Percentiles rank a stretch among this genome's conserved stretches.
Conservation (phyloP, 2,329 filamentous ascomycete species). For the Pestalotiopsis sp. region DNA sequence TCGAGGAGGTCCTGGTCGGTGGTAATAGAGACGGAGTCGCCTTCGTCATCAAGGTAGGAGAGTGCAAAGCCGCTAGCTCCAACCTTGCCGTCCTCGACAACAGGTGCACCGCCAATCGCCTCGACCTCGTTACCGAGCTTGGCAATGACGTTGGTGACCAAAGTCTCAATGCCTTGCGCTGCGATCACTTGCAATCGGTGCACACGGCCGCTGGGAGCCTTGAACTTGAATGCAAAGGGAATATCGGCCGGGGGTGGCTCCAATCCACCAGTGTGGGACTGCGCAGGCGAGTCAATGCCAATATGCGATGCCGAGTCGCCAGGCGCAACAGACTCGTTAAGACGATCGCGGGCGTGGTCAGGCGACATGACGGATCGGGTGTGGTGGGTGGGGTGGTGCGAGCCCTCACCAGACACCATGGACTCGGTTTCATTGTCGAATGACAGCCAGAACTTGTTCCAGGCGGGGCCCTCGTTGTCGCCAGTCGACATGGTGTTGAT, state of each 20-base stretch:
- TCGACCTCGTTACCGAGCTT: conserved; percentile 88
- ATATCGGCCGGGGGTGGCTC: conserved; percentile 68
- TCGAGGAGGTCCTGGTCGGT: conserved; percentile 92
- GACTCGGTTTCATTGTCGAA: conserved; percentile 95
- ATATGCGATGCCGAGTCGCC: conserved; percentile 94
- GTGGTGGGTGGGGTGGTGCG: conserved; percentile 67
- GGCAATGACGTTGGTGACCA: conserved; percentile 75
- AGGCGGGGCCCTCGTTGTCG: conserved; percentile 92
- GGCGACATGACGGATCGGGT: conserved; percentile 82
- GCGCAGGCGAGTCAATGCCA: conserved; percentile 76
- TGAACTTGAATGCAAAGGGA: conserved; percentile 98
- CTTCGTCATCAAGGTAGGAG: conserved; percentile 96
- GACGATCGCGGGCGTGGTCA: conserved; percentile 70
- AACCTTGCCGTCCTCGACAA: conserved; percentile 78
- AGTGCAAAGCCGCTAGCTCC: conserved; percentile 82
- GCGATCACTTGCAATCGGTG: conserved; percentile 87
- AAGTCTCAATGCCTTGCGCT: conserved; percentile 76
- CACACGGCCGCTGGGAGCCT: conserved; percentile 91
- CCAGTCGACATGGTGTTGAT: conserved; percentile 91
- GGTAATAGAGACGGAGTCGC: conserved; percentile 95
- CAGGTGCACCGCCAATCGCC: conserved; percentile 78
- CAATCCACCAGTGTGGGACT: conserved; percentile 57
- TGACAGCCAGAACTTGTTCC: conserved; percentile 99
- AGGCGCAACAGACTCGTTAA: conserved; percentile 81
- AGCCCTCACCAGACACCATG: conserved; percentile 89